These are phyloP conservation scores for Straminergon stramineum DNA, from an alignment of 225 moss, liverwort and hornwort species.

Conservation along the genomic window DNA sequence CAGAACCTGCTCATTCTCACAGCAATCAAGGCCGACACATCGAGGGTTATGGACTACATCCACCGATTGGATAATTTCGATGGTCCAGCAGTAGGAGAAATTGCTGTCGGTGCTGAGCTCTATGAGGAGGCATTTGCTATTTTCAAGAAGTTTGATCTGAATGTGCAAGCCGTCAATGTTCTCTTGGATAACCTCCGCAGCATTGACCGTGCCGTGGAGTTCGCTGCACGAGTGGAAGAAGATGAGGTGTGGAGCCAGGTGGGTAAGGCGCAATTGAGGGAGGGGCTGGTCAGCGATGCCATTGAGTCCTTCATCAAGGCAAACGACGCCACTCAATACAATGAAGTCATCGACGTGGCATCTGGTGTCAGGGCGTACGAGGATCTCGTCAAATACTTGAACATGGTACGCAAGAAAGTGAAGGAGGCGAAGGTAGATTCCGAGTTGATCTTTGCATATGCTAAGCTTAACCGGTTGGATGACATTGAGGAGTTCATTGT, in stretches of 20 bases:
- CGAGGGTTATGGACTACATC: slow-evolving; percentile 97
- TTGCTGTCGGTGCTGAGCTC: slow-evolving; percentile 88
- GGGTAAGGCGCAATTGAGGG: slow-evolving; percentile 91
- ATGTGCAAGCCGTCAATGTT: slow-evolving; percentile 99
- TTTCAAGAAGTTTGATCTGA: slow-evolving; percentile 96
- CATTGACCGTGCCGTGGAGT: slow-evolving; percentile 94
- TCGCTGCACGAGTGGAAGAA: slow-evolving; percentile 95
- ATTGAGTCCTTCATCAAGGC: slow-evolving; percentile 97
- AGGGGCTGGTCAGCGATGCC: slow-evolving; percentile 94
- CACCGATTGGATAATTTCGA: slow-evolving; percentile 97
- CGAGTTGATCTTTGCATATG: slow-evolving; percentile 91
- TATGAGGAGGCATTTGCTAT: slow-evolving; percentile 98
- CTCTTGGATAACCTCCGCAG: slow-evolving; percentile 81
- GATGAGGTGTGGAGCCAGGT: slow-evolving; percentile 99
- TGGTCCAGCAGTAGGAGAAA: slow-evolving; percentile 96
- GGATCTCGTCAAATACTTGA: slow-evolving; percentile 81
- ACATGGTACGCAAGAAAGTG: slow-evolving; percentile 98
- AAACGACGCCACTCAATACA: slow-evolving; percentile 92
- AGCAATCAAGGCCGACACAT: slow-evolving; percentile 92
- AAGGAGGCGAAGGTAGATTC: slow-evolving; percentile 97
- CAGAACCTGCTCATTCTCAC: slow-evolving; percentile 97
- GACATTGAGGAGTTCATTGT: slow-evolving; percentile 97
- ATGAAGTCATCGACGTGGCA: slow-evolving; percentile 85
- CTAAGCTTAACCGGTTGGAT: slow-evolving; percentile 87
- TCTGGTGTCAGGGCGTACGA: slow-evolving; percentile 82